phyloP scores from a whole-genome alignment of 805 yeast genomes.

The Myxozyma vanderwaltii region DNA sequence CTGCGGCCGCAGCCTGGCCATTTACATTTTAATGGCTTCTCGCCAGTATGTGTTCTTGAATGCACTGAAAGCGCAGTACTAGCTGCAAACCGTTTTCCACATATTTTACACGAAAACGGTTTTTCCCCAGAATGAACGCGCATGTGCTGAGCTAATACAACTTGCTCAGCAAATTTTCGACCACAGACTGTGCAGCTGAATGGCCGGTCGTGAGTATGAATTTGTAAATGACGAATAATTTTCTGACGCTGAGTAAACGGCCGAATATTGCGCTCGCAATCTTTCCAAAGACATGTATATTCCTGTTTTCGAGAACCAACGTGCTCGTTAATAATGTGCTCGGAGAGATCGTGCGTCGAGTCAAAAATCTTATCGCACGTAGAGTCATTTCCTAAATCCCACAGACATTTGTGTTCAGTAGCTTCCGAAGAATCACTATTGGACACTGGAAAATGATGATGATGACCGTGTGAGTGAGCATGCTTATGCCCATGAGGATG shows the following conservation, averaged over 20 bases:
- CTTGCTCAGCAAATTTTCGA: conserved; percentile 71
- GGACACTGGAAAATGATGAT: conserved; percentile 4
- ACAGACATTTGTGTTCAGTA: conserved; percentile 27
- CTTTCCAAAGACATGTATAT: conserved; percentile 77
- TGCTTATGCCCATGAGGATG: conserved; percentile 8
- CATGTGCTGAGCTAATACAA: conserved; percentile 77
- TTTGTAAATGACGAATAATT: conserved; percentile 78
- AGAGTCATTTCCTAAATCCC: conserved; percentile 30
- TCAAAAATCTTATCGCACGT: conserved; percentile 56
- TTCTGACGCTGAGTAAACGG: conserved; percentile 84
- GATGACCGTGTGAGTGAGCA: background rate
- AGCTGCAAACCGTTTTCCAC: conserved; percentile 81
- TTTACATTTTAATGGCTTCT: conserved; percentile 79
- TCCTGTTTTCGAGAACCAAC: conserved; percentile 70
- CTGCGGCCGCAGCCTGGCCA: conserved; percentile 79
- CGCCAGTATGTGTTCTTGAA: conserved; percentile 84
- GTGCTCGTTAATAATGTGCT: conserved; percentile 69
- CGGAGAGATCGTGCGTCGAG: conserved; percentile 63
- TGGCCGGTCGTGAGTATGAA: conserved; percentile 85
- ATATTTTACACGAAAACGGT: conserved; percentile 72
- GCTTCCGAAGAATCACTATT: conserved; percentile 1
- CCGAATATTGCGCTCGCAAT: conserved; percentile 65
- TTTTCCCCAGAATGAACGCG: conserved; percentile 88
- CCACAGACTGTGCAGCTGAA: conserved; percentile 70
- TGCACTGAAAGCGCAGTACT: conserved; percentile 83